Percentiles rank a stretch among this genome's conserved stretches.
Conservation (phyloP, 2,329 filamentous ascomycete species). For the Penicillium thymicola region DNA sequence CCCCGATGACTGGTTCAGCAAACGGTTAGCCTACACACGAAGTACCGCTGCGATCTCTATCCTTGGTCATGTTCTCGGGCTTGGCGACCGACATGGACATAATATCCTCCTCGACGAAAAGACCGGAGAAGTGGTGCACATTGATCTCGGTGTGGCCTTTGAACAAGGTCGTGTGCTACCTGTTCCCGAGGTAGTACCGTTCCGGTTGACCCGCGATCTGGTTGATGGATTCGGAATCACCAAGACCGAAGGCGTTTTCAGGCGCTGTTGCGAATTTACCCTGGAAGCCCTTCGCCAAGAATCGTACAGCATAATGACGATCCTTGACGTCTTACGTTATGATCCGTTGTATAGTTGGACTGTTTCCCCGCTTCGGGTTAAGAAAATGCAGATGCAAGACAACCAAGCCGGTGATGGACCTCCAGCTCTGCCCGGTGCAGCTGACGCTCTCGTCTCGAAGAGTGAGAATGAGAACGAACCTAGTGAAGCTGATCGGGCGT, state of each 20-base stretch:
- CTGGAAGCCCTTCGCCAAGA: slow-evolving; percentile 93
- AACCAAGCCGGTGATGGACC: slow-evolving; percentile 42
- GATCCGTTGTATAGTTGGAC: slow-evolving; percentile 97
- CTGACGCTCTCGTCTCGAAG: slow-evolving; percentile 33
- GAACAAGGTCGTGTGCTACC: slow-evolving; percentile 94
- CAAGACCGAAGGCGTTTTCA: slow-evolving; percentile 91
- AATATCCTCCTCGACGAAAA: slow-evolving; percentile 91
- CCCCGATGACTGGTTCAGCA: slow-evolving; percentile 93
- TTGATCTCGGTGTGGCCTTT: slow-evolving; percentile 94
- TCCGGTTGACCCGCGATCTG: slow-evolving; percentile 88
- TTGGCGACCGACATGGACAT: slow-evolving; percentile 92
- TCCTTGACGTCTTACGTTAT: slow-evolving; percentile 95
- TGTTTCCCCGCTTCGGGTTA: slow-evolving; percentile 67
- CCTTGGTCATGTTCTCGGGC: slow-evolving; percentile 84
- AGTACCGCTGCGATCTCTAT: slow-evolving; percentile 95
- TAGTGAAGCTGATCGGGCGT: slow-evolving; percentile 82
- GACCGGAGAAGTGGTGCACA: slow-evolving; percentile 92
- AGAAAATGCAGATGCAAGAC: slow-evolving; percentile 68
- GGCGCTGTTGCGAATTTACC: slow-evolving; percentile 97
- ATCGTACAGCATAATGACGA: slow-evolving; percentile 96
- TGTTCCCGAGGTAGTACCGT: slow-evolving; percentile 92
- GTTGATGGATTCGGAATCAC: slow-evolving; percentile 97
- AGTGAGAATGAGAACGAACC: slow-evolving; percentile 53
- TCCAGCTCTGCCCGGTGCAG: slow-evolving; percentile 30
- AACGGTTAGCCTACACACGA: slow-evolving; percentile 83